These are phyloP conservation scores for Fusarium anguioides DNA, from an alignment of 2,329 filamentous ascomycete species.

Conservation along the genomic window DNA sequence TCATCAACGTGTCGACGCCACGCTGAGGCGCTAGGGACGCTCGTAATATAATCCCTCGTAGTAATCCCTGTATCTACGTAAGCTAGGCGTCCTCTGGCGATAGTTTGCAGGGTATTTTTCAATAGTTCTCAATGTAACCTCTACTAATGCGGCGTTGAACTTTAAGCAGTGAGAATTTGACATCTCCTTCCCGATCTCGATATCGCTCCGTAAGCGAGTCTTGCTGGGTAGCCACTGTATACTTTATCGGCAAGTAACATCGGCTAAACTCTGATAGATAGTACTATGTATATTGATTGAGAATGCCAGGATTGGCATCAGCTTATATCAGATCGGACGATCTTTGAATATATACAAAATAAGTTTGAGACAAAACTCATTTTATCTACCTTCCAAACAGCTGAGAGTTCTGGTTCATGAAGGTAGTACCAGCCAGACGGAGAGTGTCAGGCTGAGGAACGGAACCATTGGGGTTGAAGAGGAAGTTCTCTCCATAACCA, in stretches of 20 bases:
- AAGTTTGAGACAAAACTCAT: neutral
- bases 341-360: neutral
- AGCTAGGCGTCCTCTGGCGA: neutral
- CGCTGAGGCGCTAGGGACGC: neutral
- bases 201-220: neutral
- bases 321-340: neutral
- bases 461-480: conserved; percentile 35
- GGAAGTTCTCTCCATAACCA: conserved; percentile 40
- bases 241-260: too few relatives aligned
- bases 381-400: conserved; percentile 27
- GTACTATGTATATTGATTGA: neutral
- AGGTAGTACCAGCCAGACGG: conserved; percentile 32
- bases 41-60: neutral
- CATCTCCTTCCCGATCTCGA: neutral
- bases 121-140: neutral
- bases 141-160: neutral
- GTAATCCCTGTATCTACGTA: neutral
- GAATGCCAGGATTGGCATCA: neutral
- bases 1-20: neutral
- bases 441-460: conserved; percentile 35
- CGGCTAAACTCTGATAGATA: neutral
- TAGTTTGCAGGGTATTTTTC: neutral
- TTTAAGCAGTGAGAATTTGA: neutral
- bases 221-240: too few relatives aligned
- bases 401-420: conserved; percentile 35